phyloP scores from a whole-genome alignment of 2,329 filamentous ascomycete species.

The Pseudocercospora fijiensis region DNA sequence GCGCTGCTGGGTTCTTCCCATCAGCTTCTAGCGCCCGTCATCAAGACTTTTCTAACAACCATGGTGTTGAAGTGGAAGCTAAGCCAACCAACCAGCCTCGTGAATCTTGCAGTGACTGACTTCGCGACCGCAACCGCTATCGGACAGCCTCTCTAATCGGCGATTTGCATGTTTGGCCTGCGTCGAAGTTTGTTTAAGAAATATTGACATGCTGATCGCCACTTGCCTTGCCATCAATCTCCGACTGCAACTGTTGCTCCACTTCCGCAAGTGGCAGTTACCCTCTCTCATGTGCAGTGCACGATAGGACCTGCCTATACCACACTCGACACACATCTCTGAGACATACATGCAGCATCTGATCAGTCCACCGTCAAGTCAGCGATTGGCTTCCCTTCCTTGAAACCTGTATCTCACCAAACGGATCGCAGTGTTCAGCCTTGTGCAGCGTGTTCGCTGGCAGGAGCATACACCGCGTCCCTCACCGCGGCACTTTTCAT shows the following conservation, averaged over 20 bases:
- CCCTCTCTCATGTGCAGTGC: background rate
- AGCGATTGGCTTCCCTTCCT: background rate
- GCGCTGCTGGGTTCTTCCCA: background rate
- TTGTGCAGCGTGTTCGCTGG: slow-evolving; percentile 5
- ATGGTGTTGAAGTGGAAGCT: background rate
- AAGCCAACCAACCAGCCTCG: background rate
- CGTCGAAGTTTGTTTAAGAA: slow-evolving; percentile 12
- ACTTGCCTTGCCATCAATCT: slow-evolving; percentile 13
- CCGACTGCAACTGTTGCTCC: background rate
- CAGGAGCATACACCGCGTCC: slow-evolving; percentile 10
- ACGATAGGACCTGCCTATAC: slow-evolving; percentile 2
- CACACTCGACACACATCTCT: slow-evolving; percentile 4
- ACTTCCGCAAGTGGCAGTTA: slow-evolving; percentile 8
- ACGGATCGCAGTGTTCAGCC: background rate
- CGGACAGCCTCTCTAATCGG: slow-evolving; percentile 1
- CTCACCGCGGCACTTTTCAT: slow-evolving; percentile 3
- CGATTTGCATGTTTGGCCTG: slow-evolving; percentile 6
- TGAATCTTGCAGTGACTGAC: background rate
- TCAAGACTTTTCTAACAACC: background rate
- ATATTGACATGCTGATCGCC: slow-evolving; percentile 15
- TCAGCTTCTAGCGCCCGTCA: slow-evolving; percentile 3
- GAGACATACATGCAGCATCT: slow-evolving; percentile 10
- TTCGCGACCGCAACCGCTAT: slow-evolving; percentile 1
- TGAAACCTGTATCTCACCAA: background rate
- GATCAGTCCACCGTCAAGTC: slow-evolving; percentile 7